These are phyloP conservation scores for Eimeria maxima DNA, from an alignment of 169 alveolate species.

Conservation along the genomic window DNA sequence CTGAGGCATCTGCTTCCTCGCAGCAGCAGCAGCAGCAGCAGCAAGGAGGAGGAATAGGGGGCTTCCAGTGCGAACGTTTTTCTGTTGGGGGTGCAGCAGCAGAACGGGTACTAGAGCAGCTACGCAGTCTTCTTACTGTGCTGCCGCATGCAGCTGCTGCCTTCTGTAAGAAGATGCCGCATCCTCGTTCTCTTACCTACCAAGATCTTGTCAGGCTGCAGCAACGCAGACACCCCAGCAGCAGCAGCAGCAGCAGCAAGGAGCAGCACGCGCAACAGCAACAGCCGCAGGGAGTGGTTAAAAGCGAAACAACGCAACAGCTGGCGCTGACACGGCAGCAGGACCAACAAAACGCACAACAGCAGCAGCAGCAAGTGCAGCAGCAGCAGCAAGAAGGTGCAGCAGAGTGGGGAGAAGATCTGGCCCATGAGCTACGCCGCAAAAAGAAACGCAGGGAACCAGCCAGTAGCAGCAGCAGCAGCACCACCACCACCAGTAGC, in stretches of 20 bases:
- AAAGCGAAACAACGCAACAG: constrained; percentile 17
- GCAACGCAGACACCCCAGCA: constrained; percentile 47
- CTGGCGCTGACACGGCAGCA: not conserved
- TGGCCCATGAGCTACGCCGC: constrained; percentile 64
- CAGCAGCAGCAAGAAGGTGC: constrained; percentile 10
- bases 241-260: constrained; percentile 68
- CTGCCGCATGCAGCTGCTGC: constrained; percentile 69
- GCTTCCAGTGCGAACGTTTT: constrained; percentile 38
- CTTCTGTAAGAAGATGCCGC: constrained; percentile 65
- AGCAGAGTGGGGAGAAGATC: constrained; percentile 42
- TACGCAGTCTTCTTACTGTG: constrained; percentile 76
- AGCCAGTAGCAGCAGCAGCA: constrained; percentile 21
- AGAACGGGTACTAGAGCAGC: constrained; percentile 82
- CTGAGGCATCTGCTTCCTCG: too few relatives aligned
- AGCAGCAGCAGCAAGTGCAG: not conserved
- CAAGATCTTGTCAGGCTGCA: constrained; percentile 42
- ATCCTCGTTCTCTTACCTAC: constrained; percentile 71
- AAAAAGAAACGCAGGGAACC: constrained; percentile 70
- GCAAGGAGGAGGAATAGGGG: constrained; percentile 21
- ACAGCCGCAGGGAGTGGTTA: constrained; percentile 29
- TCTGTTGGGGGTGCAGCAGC: constrained; percentile 79
- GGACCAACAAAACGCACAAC: too few relatives aligned
- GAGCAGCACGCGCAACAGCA: not conserved
- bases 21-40: constrained; percentile 63
- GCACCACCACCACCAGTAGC: constrained; percentile 56